Evolutionary conservation across 75 land plant species (phyloP).

Genomic region (Cupressus sempervirens): DNA sequence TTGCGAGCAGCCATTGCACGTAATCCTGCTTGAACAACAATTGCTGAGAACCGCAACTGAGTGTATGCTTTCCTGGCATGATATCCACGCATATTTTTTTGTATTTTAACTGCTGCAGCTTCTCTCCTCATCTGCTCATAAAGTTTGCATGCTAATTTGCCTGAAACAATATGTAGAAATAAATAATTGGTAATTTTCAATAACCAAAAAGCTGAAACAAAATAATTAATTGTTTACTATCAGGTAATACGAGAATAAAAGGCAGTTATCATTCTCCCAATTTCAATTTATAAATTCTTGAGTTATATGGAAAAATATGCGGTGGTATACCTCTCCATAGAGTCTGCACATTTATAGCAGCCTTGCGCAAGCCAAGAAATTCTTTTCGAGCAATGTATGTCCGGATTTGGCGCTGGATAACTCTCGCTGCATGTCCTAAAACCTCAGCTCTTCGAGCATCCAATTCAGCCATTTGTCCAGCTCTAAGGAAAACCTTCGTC

Average conservation of each 20-base stretch:
- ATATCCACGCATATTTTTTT: constrained; percentile 44
- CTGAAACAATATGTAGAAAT: constrained; percentile 17
- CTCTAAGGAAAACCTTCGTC: constrained; percentile 79
- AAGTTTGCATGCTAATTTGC: constrained; percentile 55
- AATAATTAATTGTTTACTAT: background rate
- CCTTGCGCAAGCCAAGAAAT: constrained; percentile 52
- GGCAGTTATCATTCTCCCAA: background rate
- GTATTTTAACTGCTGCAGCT: constrained; percentile 70
- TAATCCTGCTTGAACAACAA: constrained; percentile 63
- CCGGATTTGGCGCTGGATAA: constrained; percentile 62
- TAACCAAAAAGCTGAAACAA: background rate
- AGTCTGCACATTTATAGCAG: constrained; percentile 50
- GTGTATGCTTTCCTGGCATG: constrained; percentile 41
- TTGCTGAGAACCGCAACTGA: constrained; percentile 34
- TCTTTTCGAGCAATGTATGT: constrained; percentile 60
- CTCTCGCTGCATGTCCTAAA: constrained; percentile 61
- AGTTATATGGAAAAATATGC: constrained; percentile 4
- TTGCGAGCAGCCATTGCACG: constrained; percentile 74
- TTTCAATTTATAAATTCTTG: background rate
- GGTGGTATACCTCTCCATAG: constrained; percentile 51
- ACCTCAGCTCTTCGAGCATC: constrained; percentile 81
- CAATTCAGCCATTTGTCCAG: constrained; percentile 91
- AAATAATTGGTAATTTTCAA: background rate
- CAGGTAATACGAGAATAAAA: background rate
- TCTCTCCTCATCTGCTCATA: constrained; percentile 50